These are phyloP conservation scores for Malassezia obtusa DNA, from an alignment of 1,284 basidiomycete genomes.

Conservation along the genomic window DNA sequence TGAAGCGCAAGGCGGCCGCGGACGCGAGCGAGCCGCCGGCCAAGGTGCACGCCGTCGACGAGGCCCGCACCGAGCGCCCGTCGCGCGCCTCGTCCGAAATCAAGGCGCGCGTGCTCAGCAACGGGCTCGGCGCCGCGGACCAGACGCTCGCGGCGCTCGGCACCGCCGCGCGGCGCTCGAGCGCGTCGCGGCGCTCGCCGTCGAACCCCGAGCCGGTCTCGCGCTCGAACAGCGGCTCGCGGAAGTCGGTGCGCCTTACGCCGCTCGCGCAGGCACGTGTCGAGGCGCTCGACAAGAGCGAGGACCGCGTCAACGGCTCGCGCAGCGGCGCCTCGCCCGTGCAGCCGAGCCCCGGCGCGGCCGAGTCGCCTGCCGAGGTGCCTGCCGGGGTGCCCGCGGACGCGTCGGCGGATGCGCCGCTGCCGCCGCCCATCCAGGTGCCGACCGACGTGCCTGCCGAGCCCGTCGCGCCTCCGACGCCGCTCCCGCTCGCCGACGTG, in stretches of 20 bases:
- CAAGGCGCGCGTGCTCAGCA: conserved; percentile 4
- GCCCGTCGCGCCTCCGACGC: not conserved
- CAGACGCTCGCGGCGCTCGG: not conserved
- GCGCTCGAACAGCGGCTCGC: not conserved
- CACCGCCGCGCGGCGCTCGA: not conserved
- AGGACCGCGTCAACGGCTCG: not conserved
- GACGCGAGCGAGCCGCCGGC: conserved; percentile 3
- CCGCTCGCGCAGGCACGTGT: not conserved
- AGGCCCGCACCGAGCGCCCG: conserved; percentile 1
- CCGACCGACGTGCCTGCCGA: not conserved
- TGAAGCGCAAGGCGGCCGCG: conserved; percentile 9
- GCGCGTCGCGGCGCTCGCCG: not conserved
- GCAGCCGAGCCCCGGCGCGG: not conserved
- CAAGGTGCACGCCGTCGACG: conserved; percentile 1
- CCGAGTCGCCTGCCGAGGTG: not conserved
- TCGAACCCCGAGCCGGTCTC: not conserved
- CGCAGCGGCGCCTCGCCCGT: not conserved
- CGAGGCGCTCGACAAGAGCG: not conserved
- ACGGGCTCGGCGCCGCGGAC: not conserved
- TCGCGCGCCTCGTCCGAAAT: not conserved
- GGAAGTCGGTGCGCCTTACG: not conserved
- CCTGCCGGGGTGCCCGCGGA: too few relatives aligned
- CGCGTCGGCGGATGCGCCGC: too few relatives aligned
- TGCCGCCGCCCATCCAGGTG: too few relatives aligned
- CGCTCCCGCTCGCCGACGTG: too few relatives aligned